Evolutionary conservation across 2,329 filamentous ascomycete species (phyloP).

Genomic region (Aureobasidium sp.): DNA sequence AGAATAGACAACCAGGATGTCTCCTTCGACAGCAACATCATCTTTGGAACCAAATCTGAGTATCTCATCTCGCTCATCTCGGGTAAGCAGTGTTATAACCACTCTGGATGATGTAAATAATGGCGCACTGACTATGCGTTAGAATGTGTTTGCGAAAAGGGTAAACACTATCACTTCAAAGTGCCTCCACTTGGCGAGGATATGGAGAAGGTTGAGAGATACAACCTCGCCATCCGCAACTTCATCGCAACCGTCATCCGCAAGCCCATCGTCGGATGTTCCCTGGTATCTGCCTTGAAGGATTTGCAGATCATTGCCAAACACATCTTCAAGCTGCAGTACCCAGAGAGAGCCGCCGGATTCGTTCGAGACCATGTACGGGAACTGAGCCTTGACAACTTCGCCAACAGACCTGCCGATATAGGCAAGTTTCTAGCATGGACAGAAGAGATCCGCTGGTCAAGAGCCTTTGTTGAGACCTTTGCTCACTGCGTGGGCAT

Average conservation of each 20-base stretch:
- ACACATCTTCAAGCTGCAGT: constrained; percentile 36
- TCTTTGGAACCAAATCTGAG: not conserved
- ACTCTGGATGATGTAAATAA: no score
- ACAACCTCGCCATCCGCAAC: constrained; percentile 56
- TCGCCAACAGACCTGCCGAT: constrained; percentile 50
- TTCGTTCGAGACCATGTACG: constrained; percentile 7
- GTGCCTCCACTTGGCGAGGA: not conserved
- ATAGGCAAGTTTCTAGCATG: constrained; percentile 57
- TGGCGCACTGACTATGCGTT: not conserved
- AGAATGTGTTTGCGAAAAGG: constrained; percentile 1
- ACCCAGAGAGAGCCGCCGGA: constrained; percentile 29
- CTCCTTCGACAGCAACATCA: not conserved
- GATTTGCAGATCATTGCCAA: constrained; percentile 56
- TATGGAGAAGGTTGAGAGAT: not conserved
- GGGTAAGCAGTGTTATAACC: not conserved
- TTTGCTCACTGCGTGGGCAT: constrained; percentile 61
- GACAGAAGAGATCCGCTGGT: constrained; percentile 56
- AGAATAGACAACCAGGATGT: not conserved
- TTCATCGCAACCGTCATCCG: constrained; percentile 58
- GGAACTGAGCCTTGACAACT: constrained; percentile 49
- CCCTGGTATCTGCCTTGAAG: constrained; percentile 53
- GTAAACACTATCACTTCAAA: not conserved
- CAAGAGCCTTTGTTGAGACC: constrained; percentile 58
- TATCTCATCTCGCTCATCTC: not conserved
- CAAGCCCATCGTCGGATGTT: constrained; percentile 56